Evolutionary conservation across 495 filamentous ascomycete species (phyloP), one percentile per base, ranked within the genome.

Genomic region (Daldinia concentrica): DNA sequence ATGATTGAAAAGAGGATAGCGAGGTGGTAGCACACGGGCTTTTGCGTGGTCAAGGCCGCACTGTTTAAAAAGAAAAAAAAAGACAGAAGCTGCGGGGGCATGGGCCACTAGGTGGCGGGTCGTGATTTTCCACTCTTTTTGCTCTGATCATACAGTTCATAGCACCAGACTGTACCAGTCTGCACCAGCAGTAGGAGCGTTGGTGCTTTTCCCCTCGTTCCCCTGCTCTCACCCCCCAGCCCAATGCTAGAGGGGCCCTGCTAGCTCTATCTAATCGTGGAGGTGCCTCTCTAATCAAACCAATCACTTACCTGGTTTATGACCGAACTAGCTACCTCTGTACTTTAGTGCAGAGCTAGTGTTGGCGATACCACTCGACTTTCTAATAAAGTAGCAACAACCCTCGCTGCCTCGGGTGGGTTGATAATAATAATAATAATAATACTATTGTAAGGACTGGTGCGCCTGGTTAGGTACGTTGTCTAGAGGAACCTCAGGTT

Each of bases 1-100:
- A 87, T 85, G 79, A 77, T 82, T 83, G 84, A 87, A 83, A 89
- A 85, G 75, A 88, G 85, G 76, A 88, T 85, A 85, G 83, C 79
- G 81, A 84, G 80, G 79, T 81, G 80, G 83, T 84, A 82, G 80
- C 81, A 84, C 81, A 77, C 78, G 76, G 78, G 73, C 79, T 82
- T 79, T 80, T 80, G 81, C 79, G 77, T 79, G 78, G 76, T 62
- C 76, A 73, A 72, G 74, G 78, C 74, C 79, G 80, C 79, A 79
- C 77, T 78, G 74, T 78, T 82, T 71, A 69, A 79, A 79, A 72
- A 67, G 56, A 72, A 72, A 83, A 82, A 82, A 82, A 80, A 30
- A 30, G 79, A 50, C 75, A 76, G 77, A 79, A 80, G 77, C 78
- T 80, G 79, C 80, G 83, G 80, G 80, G 81, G 82, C 79, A 82